These are phyloP conservation scores for Xylaria sp. DNA, from an alignment of 2,329 filamentous ascomycete species.

Conservation along the genomic window DNA sequence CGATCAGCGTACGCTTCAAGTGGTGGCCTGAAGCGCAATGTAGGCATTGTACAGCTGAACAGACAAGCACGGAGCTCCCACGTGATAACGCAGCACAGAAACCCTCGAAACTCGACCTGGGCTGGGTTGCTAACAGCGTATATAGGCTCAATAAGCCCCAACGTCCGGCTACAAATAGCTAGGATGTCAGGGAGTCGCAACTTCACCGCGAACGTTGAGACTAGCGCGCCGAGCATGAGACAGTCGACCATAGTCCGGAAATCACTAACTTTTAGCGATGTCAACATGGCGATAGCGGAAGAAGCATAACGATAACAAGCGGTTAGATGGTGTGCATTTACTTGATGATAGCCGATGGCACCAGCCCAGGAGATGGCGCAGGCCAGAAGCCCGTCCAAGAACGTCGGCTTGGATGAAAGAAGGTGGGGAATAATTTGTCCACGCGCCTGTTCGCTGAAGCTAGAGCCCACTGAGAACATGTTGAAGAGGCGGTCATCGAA, in stretches of 20 bases:
- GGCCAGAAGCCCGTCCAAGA: neutral
- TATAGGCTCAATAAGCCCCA: neutral
- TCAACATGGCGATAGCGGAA: neutral
- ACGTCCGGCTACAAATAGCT: neutral
- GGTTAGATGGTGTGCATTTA: neutral
- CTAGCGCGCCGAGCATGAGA: slow-evolving; percentile 3
- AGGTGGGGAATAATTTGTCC: neutral
- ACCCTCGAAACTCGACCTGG: neutral
- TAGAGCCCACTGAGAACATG: slow-evolving; percentile 14
- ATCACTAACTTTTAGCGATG: neutral
- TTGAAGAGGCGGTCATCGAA: slow-evolving; percentile 1
- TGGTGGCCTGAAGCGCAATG: neutral
- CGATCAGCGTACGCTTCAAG: slow-evolving; percentile 3
- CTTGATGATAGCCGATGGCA: neutral
- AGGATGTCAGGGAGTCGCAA: neutral
- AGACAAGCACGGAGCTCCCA: neutral
- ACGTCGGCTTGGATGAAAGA: neutral
- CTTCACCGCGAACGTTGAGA: neutral
- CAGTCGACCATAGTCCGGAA: neutral
- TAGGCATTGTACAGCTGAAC: neutral
- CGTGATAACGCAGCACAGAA: neutral
- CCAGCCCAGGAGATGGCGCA: neutral
- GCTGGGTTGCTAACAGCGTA: neutral
- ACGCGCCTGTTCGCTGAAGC: slow-evolving; percentile 10
- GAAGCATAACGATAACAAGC: neutral